Evolutionary conservation across 129 eudicot genomes (phyloP), one percentile per base, ranked within the genome.

Genomic region (Heracleum sosnowskyi): DNA sequence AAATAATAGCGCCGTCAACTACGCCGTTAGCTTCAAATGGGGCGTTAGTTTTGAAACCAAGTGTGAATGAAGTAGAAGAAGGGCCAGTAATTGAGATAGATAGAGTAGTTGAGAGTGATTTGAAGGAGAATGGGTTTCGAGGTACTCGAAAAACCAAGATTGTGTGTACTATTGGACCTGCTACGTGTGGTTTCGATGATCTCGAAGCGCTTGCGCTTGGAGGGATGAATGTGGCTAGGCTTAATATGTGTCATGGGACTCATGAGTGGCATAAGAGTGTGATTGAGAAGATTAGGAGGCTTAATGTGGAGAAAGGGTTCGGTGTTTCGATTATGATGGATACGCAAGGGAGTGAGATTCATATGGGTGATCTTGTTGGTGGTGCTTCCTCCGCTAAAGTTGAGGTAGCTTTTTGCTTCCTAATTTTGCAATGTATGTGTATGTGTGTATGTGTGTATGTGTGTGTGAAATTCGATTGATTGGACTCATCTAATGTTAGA

Each of bases 311-410:
- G 76, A 89, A 91, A 69, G 96, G 96, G 3, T 93, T 36, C 41
- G 95, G 68, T 60, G 93, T 93, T 76, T 97, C 98, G 26, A 85
- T 93, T 72, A 91, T 93, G 95, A 89, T 93, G 97, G 98, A 93
- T 80, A 93, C 98, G 7, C 91, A 91, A 79, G 97, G 98, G 24
- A 91, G 97, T 82, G 98, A 93, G 92, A 88, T 93, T 79, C 98
- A 93, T 82, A 91, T 93, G 98, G 98, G 97, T 24, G 97, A 93
- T 81, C 97, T 93, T 60, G 92, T 93, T 60, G 92, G 91, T 57
- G 96, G 92, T 41, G 81, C 95, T 44, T 75, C 95, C 0, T 91
- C 97, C 4, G 91, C 87, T 0, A 91, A 88, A 83, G 98, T 96
- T 47, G 96, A 90, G 98, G 98, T 93, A 87, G 57, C 15, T 41